Evolutionary conservation across 345 rosid genomes (phyloP), one percentile per base, ranked within the genome.

Genomic region (Eucalyptus sp.): DNA sequence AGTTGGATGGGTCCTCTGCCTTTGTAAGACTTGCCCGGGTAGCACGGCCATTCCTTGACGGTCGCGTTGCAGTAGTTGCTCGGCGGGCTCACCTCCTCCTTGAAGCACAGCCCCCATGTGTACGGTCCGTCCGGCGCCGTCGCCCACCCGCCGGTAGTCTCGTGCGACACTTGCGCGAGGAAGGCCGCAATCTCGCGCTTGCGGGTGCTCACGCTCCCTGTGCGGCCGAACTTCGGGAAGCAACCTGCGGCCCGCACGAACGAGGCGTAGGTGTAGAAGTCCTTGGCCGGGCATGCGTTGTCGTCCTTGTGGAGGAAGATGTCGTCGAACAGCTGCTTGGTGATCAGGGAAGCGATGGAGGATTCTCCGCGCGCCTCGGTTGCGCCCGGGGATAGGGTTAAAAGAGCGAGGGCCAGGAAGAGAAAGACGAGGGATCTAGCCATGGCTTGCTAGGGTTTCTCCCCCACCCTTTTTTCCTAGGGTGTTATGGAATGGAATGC

Each of bases 1-100:
- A 97, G 94, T 91, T 97, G 99, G 86, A 96, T 96, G 86, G 99
- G 98, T 51, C 99, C 99, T 92, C 99, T 91, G 87, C 99, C 99
- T 7, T 95, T 89, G 90, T 96, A 97, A 25, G 99, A 94, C 87
- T 94, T 95, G 24, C 95, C 96, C 51, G 96, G 90, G 85, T 66
- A 90, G 90, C 99, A 97, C 50, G 99, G 98, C 99, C 99, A 97
- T 8, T 91, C 68, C 25, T 84, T 92, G 89, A 90, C 94, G 66
- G 92, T 93, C 41, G 95, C 81, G 88, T 96, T 95, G n/a, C 99
- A 97, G 90, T 97, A 97, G 86, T 84, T 86, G 80, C 94, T 93
- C 50, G 90, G 95, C 48, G 99, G 96, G 71, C 85, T 95, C 29
- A 95, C 91, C 93, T 97, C 99, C 89, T 97, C 98, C 89, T 95